Percentiles rank a stretch among this genome's conserved stretches.
Evolutionary conservation across 495 filamentous ascomycete species (phyloP).

Genomic region (Penicillium alfredii): DNA sequence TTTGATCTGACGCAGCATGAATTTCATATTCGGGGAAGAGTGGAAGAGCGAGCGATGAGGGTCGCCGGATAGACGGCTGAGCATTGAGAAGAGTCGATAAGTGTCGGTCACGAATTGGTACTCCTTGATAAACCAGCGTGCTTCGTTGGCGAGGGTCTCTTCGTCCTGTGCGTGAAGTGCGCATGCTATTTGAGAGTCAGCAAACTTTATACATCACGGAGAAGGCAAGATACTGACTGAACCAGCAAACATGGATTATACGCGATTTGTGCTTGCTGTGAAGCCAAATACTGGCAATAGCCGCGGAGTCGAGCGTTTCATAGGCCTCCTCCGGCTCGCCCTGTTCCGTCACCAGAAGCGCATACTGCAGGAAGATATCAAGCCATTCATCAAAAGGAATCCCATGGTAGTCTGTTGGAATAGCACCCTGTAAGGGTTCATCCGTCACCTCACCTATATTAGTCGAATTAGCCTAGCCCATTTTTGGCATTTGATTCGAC

Average conservation of each 20-base stretch:
- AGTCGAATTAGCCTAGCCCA: no score
- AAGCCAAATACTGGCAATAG: conserved; percentile 73
- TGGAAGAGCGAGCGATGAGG: conserved; percentile 46
- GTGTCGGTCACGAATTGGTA: conserved; percentile 79
- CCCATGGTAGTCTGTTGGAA: conserved; percentile 65
- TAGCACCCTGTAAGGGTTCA: conserved; percentile 26
- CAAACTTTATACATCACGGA: neutral
- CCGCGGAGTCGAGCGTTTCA: conserved; percentile 63
- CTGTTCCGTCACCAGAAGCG: conserved; percentile 60
- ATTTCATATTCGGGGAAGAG: conserved; percentile 68
- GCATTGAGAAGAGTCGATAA: conserved; percentile 70
- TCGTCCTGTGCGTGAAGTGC: conserved; percentile 76
- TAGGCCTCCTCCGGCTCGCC: conserved; percentile 62
- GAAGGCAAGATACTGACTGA: conserved; percentile 45
- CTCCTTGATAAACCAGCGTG: conserved; percentile 80
- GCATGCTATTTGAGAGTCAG: conserved; percentile 51
- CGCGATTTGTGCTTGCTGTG: conserved; percentile 59
- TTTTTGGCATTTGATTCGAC: conserved; percentile 5
- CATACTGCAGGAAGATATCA: conserved; percentile 84
- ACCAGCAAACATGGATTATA: conserved; percentile 73
- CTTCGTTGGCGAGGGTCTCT: conserved; percentile 55
- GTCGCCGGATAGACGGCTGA: conserved; percentile 57
- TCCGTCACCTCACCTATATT: conserved; percentile 18
- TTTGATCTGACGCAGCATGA: conserved; percentile 83
- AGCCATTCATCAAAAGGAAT: conserved; percentile 80